phyloP scores from a whole-genome alignment of 208 protist species.

The Wallacemonas rigidus region DNA sequence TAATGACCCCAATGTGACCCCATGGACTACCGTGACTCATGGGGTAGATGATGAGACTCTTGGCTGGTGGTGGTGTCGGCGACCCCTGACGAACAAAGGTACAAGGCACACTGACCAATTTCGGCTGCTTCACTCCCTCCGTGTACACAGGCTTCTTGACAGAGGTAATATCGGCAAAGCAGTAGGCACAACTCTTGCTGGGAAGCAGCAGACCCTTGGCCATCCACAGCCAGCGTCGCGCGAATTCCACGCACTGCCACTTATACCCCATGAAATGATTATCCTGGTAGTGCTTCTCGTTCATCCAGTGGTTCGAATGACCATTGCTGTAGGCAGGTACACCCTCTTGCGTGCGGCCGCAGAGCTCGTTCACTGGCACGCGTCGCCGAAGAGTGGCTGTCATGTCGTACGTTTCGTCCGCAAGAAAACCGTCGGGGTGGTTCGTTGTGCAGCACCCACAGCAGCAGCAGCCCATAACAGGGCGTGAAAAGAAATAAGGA shows the following conservation, averaged over 20 bases:
- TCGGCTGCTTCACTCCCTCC: constrained; percentile 19
- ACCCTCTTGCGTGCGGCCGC: constrained; percentile 54
- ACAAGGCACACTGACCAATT: constrained; percentile 47
- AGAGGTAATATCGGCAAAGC: constrained; percentile 26
- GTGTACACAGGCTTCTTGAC: constrained; percentile 1
- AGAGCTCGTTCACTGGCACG: constrained; percentile 48
- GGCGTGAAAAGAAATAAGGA: background rate
- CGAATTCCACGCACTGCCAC: constrained; percentile 91
- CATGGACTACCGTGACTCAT: constrained; percentile 55
- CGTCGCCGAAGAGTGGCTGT: background rate
- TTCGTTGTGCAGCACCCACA: constrained; percentile 7
- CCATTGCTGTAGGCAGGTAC: constrained; percentile 80
- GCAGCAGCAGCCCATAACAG: constrained; percentile 11
- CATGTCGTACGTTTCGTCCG: constrained; percentile 1
- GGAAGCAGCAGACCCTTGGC: constrained; percentile 67
- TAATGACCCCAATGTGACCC: constrained; percentile 87
- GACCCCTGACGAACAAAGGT: constrained; percentile 57
- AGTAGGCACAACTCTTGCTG: constrained; percentile 46
- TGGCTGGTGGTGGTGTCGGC: constrained; percentile 38
- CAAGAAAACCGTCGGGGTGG: constrained; percentile 9
- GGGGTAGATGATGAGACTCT: constrained; percentile 82
- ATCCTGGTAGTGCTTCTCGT: constrained; percentile 43
- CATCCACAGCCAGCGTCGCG: constrained; percentile 72
- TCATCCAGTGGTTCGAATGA: constrained; percentile 43
- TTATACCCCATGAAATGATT: constrained; percentile 79